These are phyloP conservation scores for Sequoiadendron giganteum DNA, from an alignment of 75 land plant genomes.

Conservation along the genomic window DNA sequence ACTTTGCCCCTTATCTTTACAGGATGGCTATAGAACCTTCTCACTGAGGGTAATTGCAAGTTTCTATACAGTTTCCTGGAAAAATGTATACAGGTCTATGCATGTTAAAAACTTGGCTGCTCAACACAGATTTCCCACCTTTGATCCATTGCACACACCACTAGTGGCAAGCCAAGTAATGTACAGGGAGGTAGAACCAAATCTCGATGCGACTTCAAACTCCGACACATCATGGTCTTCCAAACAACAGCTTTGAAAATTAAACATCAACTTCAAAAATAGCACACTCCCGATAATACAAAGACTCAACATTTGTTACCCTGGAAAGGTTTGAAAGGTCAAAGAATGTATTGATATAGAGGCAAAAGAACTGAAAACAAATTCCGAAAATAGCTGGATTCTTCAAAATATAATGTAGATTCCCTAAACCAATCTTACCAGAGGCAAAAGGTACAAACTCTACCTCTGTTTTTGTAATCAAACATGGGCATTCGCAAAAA, in stretches of 20 bases:
- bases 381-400: conserved; percentile 10
- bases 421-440: not conserved
- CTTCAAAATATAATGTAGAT: not conserved
- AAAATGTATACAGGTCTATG: not conserved
- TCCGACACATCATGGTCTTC: not conserved
- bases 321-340: not conserved
- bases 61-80: conserved; percentile 9
- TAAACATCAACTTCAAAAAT: not conserved
- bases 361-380: not conserved
- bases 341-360: conserved; percentile 9
- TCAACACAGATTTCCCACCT: not conserved
- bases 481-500: not conserved
- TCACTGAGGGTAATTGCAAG: not conserved
- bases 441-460: not conserved
- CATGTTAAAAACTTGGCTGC: not conserved
- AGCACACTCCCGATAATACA: conserved; percentile 3
- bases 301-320: not conserved
- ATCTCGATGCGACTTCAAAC: not conserved
- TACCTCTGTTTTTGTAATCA: not conserved
- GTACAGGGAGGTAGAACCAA: not conserved
- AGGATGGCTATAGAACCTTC: not conserved
- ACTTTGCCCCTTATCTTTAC: conserved; percentile 10
- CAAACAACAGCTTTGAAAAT: not conserved
- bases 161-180: conserved; percentile 2
- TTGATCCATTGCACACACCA: not conserved